Evolutionary conservation across 176 grass and related monocot species (phyloP).

Genomic region (Eragrostis nindensis): DNA sequence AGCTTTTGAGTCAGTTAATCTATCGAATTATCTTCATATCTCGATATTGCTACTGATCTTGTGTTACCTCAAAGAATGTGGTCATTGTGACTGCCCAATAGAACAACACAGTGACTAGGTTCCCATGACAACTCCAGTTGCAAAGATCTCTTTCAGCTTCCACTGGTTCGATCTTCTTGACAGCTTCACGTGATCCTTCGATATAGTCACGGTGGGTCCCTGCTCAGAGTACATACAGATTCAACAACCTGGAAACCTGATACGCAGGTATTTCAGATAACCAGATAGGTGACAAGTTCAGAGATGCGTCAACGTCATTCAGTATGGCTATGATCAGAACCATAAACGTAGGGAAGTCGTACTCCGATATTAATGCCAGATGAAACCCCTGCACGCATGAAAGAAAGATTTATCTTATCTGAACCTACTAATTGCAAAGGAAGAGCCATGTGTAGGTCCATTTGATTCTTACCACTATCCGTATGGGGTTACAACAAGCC

Average conservation of each 20-base stretch:
- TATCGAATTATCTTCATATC: not conserved
- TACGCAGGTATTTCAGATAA: not conserved
- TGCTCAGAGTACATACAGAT: slow-evolving; percentile 22
- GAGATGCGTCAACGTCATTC: slow-evolving; percentile 68
- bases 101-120: slow-evolving; percentile 84
- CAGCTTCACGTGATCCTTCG: slow-evolving; percentile 75
- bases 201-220: slow-evolving; percentile 95
- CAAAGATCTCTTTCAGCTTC: slow-evolving; percentile 82
- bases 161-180: slow-evolving; percentile 67
- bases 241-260: not conserved
- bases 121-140: slow-evolving; percentile 73
- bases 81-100: slow-evolving; percentile 68
- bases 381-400: slow-evolving; percentile 65
- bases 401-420: not conserved
- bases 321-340: slow-evolving; percentile 88
- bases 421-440: not conserved
- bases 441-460: not conserved
- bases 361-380: slow-evolving; percentile 79
- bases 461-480: slow-evolving; percentile 69
- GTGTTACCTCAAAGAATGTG: slow-evolving; percentile 74
- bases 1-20: not conserved
- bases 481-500: slow-evolving; percentile 39
- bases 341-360: slow-evolving; percentile 93
- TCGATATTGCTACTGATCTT: not conserved
- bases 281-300: slow-evolving; percentile 20